Conservation (phyloP, 805 yeast genomes). For the Pichia membranifaciens region DNA sequence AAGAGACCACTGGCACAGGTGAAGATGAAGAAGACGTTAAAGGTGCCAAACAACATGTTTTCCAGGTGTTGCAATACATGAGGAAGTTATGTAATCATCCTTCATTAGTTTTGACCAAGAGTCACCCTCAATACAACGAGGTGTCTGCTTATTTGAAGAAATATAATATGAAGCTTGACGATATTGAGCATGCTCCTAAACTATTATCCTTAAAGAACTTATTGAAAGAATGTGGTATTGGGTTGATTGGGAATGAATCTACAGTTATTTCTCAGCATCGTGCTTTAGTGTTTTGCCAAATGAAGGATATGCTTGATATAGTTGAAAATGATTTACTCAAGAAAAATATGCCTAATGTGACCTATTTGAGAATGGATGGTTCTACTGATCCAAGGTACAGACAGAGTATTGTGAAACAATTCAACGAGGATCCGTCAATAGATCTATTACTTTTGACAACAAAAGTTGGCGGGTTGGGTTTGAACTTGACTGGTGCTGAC, state of each 20-base stretch:
- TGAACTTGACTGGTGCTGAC: constrained; percentile 96
- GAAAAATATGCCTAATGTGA: constrained; percentile 81
- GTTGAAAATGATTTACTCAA: constrained; percentile 85
- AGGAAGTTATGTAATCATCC: constrained; percentile 97
- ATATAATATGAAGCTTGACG: constrained; percentile 56
- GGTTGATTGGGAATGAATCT: constrained; percentile 33
- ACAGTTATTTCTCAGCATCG: constrained; percentile 87
- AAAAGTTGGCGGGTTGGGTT: constrained; percentile 98
- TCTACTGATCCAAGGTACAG: constrained; percentile 88
- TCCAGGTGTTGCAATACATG: constrained; percentile 97
- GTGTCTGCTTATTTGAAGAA: constrained; percentile 55
- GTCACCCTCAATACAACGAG: constrained; percentile 75
- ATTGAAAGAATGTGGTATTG: constrained; percentile 89
- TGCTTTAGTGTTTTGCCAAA: constrained; percentile 90
- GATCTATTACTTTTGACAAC: constrained; percentile 90
- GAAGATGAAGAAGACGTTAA: constrained; percentile 22
- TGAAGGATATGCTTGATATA: constrained; percentile 96
- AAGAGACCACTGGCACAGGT: constrained; percentile 25
- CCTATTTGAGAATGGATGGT: constrained; percentile 93
- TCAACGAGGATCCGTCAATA: constrained; percentile 94
- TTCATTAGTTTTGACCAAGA: constrained; percentile 73
- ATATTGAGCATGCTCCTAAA: constrained; percentile 86
- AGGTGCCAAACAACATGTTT: constrained; percentile 76
- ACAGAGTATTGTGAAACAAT: constrained; percentile 83
- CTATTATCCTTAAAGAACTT: constrained; percentile 74